Base-by-base conservation (phyloP, 768 basidiomycete species). In the Suillus luteus region DNA sequence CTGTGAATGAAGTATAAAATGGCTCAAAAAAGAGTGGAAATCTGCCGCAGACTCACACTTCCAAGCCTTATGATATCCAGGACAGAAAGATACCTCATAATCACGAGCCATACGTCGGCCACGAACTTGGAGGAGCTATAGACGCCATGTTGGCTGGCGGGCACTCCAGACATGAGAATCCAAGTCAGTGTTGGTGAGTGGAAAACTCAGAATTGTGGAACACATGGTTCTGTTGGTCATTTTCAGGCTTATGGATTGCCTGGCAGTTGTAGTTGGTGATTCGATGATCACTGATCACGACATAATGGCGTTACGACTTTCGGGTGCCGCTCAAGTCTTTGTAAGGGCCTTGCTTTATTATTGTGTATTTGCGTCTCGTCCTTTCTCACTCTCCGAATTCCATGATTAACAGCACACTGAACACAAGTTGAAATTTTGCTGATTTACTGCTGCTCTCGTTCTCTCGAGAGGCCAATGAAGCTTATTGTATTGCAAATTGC, bases 31-130 rank as follows among this genome's bases (percentile, higher is more conserved):
- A 24, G 51, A 49, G 33, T 15, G 5, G 7, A 3, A 11, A 22
- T 9, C 12, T 12, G 1, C 9, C 12, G 6, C 35, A 61, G 5
- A 70, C 74, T 76, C 49, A 76, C 72, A 22, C 61, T 69, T 54
- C 72, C 67, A 61, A 76, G 60, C 31, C 58, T 65, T 27, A 71
- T 60, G 46, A 74, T 38, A 37, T 74, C 74, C 4, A 66, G 58
- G 0, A 74, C 68, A 24, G 74, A 69, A 35, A 75, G 49, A 11
- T 72, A 61, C 55, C 64, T 31, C 73, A 75, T 76, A 55, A 74
- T 68, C 44, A 72, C 24, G 43, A 74, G 65, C 73, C 73, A 74
- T 51, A 74, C 37, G 35, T 74, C 73, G 15, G 69, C 71, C 35
- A 66, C 66, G 52, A 75, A 73, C 24, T 64, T 57, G 9, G 37